Conservation (phyloP, 495 filamentous ascomycete species). For the Aspergillus nidulans region DNA sequence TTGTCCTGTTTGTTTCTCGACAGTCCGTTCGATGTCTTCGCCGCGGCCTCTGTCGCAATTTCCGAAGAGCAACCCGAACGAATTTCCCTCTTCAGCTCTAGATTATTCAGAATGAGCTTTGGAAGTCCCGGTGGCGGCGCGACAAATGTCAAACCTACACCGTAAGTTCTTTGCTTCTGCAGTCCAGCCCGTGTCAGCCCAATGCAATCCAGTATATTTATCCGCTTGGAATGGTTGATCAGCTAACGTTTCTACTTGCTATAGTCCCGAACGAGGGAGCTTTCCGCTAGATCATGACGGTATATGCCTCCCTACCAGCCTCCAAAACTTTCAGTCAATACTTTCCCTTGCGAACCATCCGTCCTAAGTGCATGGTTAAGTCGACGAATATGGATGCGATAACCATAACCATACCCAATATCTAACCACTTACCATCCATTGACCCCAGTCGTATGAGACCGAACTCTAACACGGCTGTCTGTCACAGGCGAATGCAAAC, state of each 20-base stretch:
- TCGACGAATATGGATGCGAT: neutral
- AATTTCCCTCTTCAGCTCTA: neutral
- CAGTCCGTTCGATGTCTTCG: neutral
- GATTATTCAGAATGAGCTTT: slow-evolving; percentile 49
- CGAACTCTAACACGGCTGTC: slow-evolving; percentile 58
- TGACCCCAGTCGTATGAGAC: neutral
- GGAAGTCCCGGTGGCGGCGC: slow-evolving; percentile 73
- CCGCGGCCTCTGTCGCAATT: neutral
- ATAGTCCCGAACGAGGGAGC: slow-evolving; percentile 86
- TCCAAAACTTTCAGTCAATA: neutral
- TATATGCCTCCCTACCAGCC: slow-evolving; percentile 26
- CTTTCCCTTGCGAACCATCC: neutral
- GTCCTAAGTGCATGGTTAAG: neutral
- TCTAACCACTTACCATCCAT: neutral
- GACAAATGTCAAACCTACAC: slow-evolving; percentile 65
- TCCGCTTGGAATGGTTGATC: neutral
- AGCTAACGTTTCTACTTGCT: neutral
- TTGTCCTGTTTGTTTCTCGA: slow-evolving; percentile 35
- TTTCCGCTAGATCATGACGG: slow-evolving; percentile 96
- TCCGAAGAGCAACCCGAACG: neutral
- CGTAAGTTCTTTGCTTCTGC: slow-evolving; percentile 50
- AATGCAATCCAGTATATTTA: neutral
- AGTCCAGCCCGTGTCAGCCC: neutral
- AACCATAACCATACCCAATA: neutral
- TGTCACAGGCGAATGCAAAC: slow-evolving; percentile 90